Conservation (phyloP, 257 asterid genomes). For the Penstemon eatonii region DNA sequence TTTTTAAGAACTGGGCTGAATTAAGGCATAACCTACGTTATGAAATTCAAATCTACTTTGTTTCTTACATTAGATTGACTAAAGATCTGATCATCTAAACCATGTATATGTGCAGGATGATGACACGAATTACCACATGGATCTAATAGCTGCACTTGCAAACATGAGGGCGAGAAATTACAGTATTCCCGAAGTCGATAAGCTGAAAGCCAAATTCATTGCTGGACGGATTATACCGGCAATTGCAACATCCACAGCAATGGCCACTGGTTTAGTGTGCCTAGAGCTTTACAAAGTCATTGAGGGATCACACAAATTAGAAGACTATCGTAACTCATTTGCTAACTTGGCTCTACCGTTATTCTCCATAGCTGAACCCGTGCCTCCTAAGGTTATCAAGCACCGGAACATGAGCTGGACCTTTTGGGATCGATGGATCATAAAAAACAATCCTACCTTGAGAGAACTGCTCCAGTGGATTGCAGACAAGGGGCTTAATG, state of each 20-base stretch:
- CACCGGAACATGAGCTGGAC: conserved; percentile 88
- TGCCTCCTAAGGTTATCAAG: conserved; percentile 68
- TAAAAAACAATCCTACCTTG: conserved; percentile 62
- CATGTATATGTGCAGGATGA: conserved; percentile 60
- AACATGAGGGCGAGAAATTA: conserved; percentile 97
- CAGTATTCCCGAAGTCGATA: conserved; percentile 86
- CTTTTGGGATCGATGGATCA: conserved; percentile 87
- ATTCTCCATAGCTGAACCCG: conserved; percentile 89
- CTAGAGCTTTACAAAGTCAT: conserved; percentile 86
- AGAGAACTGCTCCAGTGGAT: conserved; percentile 78
- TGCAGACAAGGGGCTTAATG: conserved; percentile 68
- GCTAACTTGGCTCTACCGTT: conserved; percentile 86
- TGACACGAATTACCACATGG: conserved; percentile 91
- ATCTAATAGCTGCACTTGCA: conserved; percentile 83
- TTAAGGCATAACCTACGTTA: not conserved
- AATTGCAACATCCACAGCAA: conserved; percentile 86
- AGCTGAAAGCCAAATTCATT: conserved; percentile 82
- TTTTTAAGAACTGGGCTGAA: not conserved
- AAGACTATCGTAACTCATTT: conserved; percentile 88
- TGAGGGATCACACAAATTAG: conserved; percentile 70
- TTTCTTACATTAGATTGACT: not conserved
- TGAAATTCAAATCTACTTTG: not conserved
- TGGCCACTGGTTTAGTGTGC: conserved; percentile 93
- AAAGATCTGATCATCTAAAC: not conserved
- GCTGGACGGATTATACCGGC: conserved; percentile 95